Evolutionary conservation across 345 rosid species (phyloP).

Genomic region (Microthlaspi erraticum): DNA sequence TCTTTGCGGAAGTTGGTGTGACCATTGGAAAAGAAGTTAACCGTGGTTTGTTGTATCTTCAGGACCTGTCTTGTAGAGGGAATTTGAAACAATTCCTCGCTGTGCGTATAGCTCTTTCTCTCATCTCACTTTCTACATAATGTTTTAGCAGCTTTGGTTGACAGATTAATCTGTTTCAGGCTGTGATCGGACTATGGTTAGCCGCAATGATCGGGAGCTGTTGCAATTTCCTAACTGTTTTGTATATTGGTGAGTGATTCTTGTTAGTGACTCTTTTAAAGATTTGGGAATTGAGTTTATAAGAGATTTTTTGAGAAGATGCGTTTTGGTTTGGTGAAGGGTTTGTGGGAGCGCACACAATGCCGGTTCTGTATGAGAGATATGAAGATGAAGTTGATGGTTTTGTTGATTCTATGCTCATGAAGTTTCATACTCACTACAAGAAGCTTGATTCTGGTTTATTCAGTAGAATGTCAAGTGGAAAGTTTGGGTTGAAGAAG

Average conservation of each 20-base stretch:
- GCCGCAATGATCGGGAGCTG: slow-evolving; percentile 94
- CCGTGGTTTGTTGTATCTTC: slow-evolving; percentile 67
- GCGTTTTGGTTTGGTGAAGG: slow-evolving; percentile 49
- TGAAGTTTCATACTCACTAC: slow-evolving; percentile 67
- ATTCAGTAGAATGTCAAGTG: slow-evolving; percentile 80
- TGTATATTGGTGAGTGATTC: slow-evolving; percentile 75
- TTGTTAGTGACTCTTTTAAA: not conserved
- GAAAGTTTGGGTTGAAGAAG: slow-evolving; percentile 68
- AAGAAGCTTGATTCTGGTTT: slow-evolving; percentile 64
- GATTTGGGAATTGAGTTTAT: slow-evolving; percentile 11
- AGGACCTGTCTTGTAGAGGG: slow-evolving; percentile 77
- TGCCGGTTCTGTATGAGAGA: slow-evolving; percentile 89
- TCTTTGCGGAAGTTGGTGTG: slow-evolving; percentile 72
- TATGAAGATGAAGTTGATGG: slow-evolving; percentile 81
- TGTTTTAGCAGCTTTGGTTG: not conserved
- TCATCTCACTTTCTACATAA: not conserved
- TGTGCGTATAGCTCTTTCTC: slow-evolving; percentile 47
- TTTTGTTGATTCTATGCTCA: slow-evolving; percentile 54
- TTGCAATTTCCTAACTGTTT: slow-evolving; percentile 88
- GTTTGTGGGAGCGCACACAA: slow-evolving; percentile 87
- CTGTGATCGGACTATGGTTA: slow-evolving; percentile 63
- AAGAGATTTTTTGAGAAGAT: not conserved
- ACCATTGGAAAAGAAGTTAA: slow-evolving; percentile 72
- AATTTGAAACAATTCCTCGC: slow-evolving; percentile 75
- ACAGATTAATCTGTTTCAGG: slow-evolving; percentile 50